phyloP scores from a whole-genome alignment of 805 yeast species.

The Saccharomycopsis babjevae region DNA sequence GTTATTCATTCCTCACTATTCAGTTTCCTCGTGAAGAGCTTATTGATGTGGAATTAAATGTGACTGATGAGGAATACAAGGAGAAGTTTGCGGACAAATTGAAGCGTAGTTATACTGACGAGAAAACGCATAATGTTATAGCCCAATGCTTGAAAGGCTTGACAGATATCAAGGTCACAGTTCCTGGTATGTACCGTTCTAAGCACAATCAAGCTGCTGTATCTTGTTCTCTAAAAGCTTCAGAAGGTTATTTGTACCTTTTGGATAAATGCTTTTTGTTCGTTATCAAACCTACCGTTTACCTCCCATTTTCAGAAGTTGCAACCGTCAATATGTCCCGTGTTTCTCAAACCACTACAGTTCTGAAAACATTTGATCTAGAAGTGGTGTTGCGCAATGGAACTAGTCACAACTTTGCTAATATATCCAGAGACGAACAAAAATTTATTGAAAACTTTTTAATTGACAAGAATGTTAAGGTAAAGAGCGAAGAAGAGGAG shows the following conservation, averaged over 20 bases:
- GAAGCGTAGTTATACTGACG: constrained; percentile 58
- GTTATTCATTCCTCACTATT: constrained; percentile 83
- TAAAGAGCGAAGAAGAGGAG: constrained; percentile 82
- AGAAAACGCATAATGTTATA: constrained; percentile 77
- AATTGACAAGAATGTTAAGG: constrained; percentile 63
- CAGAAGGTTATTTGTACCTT: constrained; percentile 90
- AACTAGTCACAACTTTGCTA: constrained; percentile 72
- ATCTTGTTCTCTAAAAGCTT: constrained; percentile 86
- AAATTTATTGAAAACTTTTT: constrained; percentile 64
- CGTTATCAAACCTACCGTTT: constrained; percentile 88
- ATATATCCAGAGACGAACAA: constrained; percentile 85
- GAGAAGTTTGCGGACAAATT: constrained; percentile 64
- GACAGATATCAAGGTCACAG: constrained; percentile 73
- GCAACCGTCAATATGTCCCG: constrained; percentile 74
- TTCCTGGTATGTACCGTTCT: constrained; percentile 75
- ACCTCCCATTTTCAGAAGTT: constrained; percentile 79
- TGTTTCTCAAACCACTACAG: constrained; percentile 66
- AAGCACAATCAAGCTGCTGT: constrained; percentile 77
- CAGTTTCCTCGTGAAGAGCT: constrained; percentile 89
- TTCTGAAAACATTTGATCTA: constrained; percentile 86
- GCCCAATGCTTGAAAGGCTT: constrained; percentile 84
- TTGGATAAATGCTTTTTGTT: constrained; percentile 84
- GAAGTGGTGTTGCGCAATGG: constrained; percentile 63
- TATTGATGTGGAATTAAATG: constrained; percentile 77
- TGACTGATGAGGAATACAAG: constrained; percentile 74